Conservation (phyloP, 2,329 filamentous ascomycete genomes). For the Alternaria ventricosa region DNA sequence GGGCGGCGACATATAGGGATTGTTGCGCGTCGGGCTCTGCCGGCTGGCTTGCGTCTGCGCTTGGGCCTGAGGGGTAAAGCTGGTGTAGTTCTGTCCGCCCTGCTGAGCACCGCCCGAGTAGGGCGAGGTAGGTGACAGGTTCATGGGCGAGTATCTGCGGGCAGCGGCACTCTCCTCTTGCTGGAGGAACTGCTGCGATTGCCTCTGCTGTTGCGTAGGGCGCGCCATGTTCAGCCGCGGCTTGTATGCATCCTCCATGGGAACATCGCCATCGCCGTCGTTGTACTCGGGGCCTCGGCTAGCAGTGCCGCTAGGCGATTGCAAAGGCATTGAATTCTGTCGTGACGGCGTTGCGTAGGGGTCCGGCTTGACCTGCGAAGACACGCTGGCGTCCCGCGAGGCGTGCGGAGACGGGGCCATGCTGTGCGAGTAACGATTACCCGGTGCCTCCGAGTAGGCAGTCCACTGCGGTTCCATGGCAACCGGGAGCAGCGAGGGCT, state of each 20-base stretch:
- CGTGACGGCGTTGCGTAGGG: slow-evolving; percentile 46
- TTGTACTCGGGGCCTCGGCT: slow-evolving; percentile 47
- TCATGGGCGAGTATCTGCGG: slow-evolving; percentile 96
- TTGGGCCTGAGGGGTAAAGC: slow-evolving; percentile 51
- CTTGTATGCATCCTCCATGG: slow-evolving; percentile 16
- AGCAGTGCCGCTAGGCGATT: slow-evolving; percentile 41
- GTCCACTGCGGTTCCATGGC: slow-evolving; percentile 50
- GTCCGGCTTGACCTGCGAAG: slow-evolving; percentile 45
- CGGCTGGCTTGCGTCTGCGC: slow-evolving; percentile 59
- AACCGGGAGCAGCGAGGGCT: slow-evolving; percentile 13
- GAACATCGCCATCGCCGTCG: slow-evolving; percentile 47
- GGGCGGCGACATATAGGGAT: slow-evolving; percentile 63
- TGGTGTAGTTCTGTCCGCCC: slow-evolving; percentile 49
- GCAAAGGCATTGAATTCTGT: slow-evolving; percentile 46
- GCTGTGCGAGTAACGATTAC: slow-evolving; percentile 46
- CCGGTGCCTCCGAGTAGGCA: slow-evolving; percentile 44
- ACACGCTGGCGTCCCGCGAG: slow-evolving; percentile 39
- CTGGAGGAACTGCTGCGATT: slow-evolving; percentile 74
- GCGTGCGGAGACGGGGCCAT: slow-evolving; percentile 44
- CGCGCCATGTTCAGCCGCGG: slow-evolving; percentile 37
- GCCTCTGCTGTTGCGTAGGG: slow-evolving; percentile 77
- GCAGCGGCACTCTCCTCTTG: slow-evolving; percentile 81
- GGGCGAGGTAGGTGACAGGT: slow-evolving; percentile 80
- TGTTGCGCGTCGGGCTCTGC: slow-evolving; percentile 78
- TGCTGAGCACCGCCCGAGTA: slow-evolving; percentile 71